Evolutionary conservation across 108 stramenopile species (phyloP), one percentile per base, ranked within the genome.

Genomic region (Nitzschia putrida): DNA sequence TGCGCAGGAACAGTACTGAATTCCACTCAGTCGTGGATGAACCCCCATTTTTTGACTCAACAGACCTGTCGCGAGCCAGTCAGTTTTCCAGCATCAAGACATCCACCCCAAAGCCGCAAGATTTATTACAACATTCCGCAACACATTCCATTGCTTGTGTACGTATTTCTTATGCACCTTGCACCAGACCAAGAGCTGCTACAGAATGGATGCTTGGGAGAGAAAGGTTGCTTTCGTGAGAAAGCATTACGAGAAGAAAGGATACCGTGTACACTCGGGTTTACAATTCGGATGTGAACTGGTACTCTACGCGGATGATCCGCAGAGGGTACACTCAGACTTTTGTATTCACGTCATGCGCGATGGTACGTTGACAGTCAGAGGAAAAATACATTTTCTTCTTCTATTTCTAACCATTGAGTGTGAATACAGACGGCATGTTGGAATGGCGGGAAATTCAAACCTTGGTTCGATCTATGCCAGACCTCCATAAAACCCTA

Each of bases 191-290:
- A 34, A 34, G 29, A 34, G 29, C 29, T 34, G 29, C 54, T 22
- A 55, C 8, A 63, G 4, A 13, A 63, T 45, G 43, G 61, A 63
- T 53, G 21, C 55, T 20, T 68, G 38, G 69, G 76, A 82, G 21
- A 79, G 77, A 21, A 85, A 77, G 18, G 60, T 88, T 25, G 63
- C 64, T 14, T 78, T 91, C 24, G 84, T 86, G 18, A 75, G 86
- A 11, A 57, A 73, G 18, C 83, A 90, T 66, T 95, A 85, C 69
- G 61, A 80, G 60, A 45, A 58, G 14, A 86, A 86, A 69, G 93
- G 93, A 21, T 95, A 95, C 66, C 83, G 93, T 4, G 90, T 95
- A 21, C 93, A 92, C 77, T 92, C 89, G 1, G 93, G 93, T 7
- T 56, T 95, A 24, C 91, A 92, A 70, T 95, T 95, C 64, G 93